phyloP scores from a whole-genome alignment of 78 protist species.

The Dictyostelium purpureum region DNA sequence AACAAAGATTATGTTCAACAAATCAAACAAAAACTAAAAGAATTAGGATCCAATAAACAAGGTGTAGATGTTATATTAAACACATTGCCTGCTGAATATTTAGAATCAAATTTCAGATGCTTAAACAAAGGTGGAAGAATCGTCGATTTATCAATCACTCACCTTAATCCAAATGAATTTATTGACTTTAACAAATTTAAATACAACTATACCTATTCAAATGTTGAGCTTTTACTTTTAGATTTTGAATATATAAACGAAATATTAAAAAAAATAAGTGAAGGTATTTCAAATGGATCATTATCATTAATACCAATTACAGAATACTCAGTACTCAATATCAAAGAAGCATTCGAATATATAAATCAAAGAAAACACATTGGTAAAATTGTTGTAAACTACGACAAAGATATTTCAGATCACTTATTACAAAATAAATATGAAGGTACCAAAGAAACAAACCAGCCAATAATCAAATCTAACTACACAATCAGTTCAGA shows the following conservation, averaged over 20 bases:
- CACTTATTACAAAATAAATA: no score
- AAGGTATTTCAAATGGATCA: background rate
- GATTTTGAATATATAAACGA: background rate
- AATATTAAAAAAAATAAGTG: background rate
- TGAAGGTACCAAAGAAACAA: no score
- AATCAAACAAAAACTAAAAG: background rate
- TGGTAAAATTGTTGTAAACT: conserved; percentile 42
- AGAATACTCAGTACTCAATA: background rate
- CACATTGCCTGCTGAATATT: background rate
- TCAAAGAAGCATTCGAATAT: conserved; percentile 25
- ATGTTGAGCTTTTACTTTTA: background rate
- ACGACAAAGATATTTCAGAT: no score
- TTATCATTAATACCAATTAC: conserved; percentile 26
- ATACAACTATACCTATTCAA: background rate
- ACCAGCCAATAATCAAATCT: no score
- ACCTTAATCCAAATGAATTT: background rate
- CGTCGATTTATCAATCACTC: conserved; percentile 13
- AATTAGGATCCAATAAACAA: background rate
- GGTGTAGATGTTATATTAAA: conserved; percentile 6
- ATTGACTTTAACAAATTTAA: background rate
- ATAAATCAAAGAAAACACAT: conserved; percentile 15
- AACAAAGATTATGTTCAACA: background rate
- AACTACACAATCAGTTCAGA: no score
- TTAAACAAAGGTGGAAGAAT: conserved; percentile 4
- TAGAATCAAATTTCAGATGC: background rate